Evolutionary conservation across 805 yeast genomes (phyloP).

Genomic region (Candida nitratophila): DNA sequence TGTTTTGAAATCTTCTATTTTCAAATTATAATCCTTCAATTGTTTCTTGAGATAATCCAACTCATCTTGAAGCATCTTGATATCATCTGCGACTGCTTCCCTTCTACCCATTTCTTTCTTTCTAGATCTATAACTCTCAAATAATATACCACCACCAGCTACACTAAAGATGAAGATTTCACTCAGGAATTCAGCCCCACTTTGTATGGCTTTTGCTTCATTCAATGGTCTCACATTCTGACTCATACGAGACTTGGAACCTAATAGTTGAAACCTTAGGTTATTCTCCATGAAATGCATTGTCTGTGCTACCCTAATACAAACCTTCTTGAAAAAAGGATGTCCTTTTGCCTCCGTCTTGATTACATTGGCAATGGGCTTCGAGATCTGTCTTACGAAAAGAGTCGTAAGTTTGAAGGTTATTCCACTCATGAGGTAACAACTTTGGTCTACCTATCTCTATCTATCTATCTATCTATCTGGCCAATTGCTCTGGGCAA

Average conservation of each 20-base stretch:
- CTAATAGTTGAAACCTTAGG: constrained; percentile 53
- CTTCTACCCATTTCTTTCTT: constrained; percentile 55
- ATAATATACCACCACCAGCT: constrained; percentile 69
- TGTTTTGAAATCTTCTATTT: constrained; percentile 39
- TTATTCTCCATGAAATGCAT: constrained; percentile 60
- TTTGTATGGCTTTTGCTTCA: constrained; percentile 75
- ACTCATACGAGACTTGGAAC: constrained; percentile 33
- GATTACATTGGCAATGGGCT: constrained; percentile 66
- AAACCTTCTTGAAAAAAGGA: constrained; percentile 49
- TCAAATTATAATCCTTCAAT: constrained; percentile 31
- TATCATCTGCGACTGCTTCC: constrained; percentile 67
- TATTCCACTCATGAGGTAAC: constrained; percentile 55
- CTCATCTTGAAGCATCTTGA: constrained; percentile 61
- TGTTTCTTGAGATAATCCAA: constrained; percentile 49
- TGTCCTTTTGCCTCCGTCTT: constrained; percentile 74
- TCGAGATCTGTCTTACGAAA: constrained; percentile 66
- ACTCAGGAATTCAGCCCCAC: constrained; percentile 72
- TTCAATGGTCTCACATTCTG: constrained; percentile 65
- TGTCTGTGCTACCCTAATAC: constrained; percentile 67
- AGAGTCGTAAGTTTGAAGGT: constrained; percentile 70
- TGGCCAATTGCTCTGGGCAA: no score
- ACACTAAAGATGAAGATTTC: constrained; percentile 74
- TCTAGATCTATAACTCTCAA: constrained; percentile 62
- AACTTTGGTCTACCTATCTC: no score
- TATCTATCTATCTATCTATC: no score